These are phyloP conservation scores for Carex littledalei DNA, from an alignment of 176 grass and related monocot genomes.

Conservation along the genomic window DNA sequence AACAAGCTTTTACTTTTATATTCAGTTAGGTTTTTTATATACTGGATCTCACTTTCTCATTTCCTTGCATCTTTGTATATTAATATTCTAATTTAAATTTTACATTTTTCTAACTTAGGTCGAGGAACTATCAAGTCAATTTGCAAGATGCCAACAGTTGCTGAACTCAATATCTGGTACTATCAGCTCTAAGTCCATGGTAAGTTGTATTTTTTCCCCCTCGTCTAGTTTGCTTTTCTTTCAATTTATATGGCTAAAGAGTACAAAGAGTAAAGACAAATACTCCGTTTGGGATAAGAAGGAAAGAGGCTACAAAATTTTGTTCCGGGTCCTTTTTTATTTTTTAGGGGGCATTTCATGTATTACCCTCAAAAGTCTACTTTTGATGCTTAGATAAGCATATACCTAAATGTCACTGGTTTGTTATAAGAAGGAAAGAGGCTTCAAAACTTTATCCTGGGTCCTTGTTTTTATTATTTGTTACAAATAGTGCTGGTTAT, in stretches of 20 bases:
- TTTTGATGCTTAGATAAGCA: too few species aligned
- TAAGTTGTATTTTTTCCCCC: neutral
- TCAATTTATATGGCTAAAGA: neutral
- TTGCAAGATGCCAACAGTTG: conserved; percentile 31
- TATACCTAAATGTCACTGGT: too few species aligned
- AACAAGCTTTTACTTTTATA: neutral
- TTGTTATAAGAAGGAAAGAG: too few species aligned
- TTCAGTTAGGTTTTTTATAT: neutral
- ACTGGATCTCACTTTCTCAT: neutral
- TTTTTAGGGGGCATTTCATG: too few species aligned
- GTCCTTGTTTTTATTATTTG: neutral
- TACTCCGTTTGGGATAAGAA: neutral
- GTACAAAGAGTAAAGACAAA: neutral
- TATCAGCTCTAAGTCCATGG: conserved; percentile 32
- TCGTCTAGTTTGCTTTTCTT: neutral
- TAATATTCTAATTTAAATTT: neutral
- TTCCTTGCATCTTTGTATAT: neutral
- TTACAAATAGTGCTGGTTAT: neutral
- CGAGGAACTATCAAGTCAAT: conserved; percentile 32
- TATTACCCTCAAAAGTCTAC: too few species aligned
- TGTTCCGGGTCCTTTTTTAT: neutral
- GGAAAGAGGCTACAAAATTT: neutral
- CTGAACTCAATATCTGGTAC: conserved; percentile 37
- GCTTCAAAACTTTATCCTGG: neutral
- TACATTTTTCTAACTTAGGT: conserved; percentile 4